These are phyloP conservation scores for Santalum album DNA, from an alignment of 164 flowering plant genomes.

Conservation along the genomic window DNA sequence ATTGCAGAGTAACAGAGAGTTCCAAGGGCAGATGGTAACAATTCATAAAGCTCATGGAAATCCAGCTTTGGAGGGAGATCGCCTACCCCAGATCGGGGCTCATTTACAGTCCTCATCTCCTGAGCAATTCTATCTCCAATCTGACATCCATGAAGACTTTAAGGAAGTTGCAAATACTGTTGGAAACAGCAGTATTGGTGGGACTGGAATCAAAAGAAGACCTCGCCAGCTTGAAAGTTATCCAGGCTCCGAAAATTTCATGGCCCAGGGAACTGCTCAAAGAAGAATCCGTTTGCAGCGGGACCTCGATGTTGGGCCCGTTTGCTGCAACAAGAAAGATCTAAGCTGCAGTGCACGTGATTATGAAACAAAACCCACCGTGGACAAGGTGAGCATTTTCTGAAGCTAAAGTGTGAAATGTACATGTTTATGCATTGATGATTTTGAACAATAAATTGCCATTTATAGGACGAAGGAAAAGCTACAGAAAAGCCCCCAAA, in stretches of 20 bases:
- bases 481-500: neutral
- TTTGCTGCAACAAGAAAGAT: too few relatives aligned
- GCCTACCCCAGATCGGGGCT: too few relatives aligned
- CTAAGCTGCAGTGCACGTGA: constrained; percentile 5
- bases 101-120: too few relatives aligned
- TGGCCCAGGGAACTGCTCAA: constrained; percentile 39
- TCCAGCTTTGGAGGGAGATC: neutral
- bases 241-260: neutral
- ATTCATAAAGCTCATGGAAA: neutral
- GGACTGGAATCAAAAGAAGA: constrained; percentile 31
- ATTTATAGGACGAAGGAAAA: constrained; percentile 22
- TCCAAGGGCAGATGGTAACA: constrained; percentile 1
- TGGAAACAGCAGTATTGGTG: constrained; percentile 3
- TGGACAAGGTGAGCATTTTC: constrained; percentile 23
- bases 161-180: constrained; percentile 9
- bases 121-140: too few relatives aligned
- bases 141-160: constrained; percentile 1
- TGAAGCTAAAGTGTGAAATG: neutral
- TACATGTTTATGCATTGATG: neutral
- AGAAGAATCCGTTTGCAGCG: constrained; percentile 46
- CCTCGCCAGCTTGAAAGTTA: constrained; percentile 17
- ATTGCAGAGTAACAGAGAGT: neutral
- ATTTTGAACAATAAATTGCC: neutral
- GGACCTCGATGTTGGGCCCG: constrained; percentile 11
- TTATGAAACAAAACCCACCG: constrained; percentile 6